Evolutionary conservation across 2,329 filamentous ascomycete genomes (phyloP), one percentile per base, ranked within the genome.

Genomic region (Talaromyces funiculosus): DNA sequence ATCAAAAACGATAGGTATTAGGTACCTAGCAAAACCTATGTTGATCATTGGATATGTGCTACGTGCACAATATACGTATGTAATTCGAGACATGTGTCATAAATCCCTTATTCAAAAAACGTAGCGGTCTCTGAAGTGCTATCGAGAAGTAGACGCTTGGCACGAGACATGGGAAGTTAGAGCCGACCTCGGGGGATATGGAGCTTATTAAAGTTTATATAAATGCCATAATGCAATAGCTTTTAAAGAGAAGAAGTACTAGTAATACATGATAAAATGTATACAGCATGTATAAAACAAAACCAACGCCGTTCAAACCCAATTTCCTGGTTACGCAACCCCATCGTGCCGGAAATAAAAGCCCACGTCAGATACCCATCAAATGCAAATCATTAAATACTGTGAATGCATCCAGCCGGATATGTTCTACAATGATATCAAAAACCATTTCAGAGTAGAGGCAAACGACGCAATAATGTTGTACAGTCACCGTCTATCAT

Each of bases 1-100:
- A 33, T 33, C 29, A 33, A 51, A 51, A 49, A 18, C 29, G 29
- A 51, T 20, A 51, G 29, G 29, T 35, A 29, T 33, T 20, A 24
- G 26, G 45, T 5, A 31, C 29, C n/a, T 47, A 47, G 5, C 2
- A 49, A 9, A 18, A 3, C 14, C 14, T 20, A 18, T 51, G 54
- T 14, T 40, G 42, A 57, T 57, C 55, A 14, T 57, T 57, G 22
- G 55, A 57, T 47, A 26, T 47, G 29, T 57, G 49, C 37, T 51
- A 33, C 29, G 31, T 20, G 14, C 24, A 4, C 14, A 22, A 24
- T 4, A 3, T 5, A n/a, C 43, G 8, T 12, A 45, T 45, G 5
- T 16, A n/a, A 7, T 29, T 29, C 42, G n/a, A 26, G 16, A 24
- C 24, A 43, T 43, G 6, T 7, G 12, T 43, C 40, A 43, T 22